Conservation (phyloP, 768 basidiomycete species). For the Boletales sp. region DNA sequence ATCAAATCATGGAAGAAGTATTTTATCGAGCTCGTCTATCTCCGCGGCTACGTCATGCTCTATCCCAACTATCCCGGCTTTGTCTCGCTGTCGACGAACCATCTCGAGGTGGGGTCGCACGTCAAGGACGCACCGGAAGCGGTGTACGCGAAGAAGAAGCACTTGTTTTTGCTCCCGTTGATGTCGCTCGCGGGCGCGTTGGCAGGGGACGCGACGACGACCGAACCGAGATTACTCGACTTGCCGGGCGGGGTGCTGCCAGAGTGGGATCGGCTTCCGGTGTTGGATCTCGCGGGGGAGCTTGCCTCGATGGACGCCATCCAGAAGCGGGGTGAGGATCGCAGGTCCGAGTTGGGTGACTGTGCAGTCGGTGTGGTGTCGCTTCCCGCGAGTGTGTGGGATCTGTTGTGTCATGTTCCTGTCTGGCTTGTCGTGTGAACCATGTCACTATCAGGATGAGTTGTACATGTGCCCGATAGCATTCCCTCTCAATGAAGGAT, state of each 20-base stretch:
- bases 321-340: constrained; percentile 30
- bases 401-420: constrained; percentile 18
- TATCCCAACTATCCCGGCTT: constrained; percentile 80
- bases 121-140: constrained; percentile 54
- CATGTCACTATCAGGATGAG: too few relatives aligned
- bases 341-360: constrained; percentile 33
- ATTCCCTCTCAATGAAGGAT: too few relatives aligned
- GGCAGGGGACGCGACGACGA: constrained; percentile 1
- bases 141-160: constrained; percentile 51
- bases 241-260: constrained; percentile 57
- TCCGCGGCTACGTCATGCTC: constrained; percentile 83
- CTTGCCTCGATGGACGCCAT: constrained; percentile 36
- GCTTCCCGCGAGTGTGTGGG: constrained; percentile 22
- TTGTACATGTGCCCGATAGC: too few relatives aligned
- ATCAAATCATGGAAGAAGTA: constrained; percentile 83
- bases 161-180: constrained; percentile 66
- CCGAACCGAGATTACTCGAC: constrained; percentile 43
- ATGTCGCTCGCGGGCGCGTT: constrained; percentile 41
- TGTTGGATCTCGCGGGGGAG: constrained; percentile 63
- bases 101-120: constrained; percentile 81
- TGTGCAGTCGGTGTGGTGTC: constrained; percentile 21
- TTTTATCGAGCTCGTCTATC: constrained; percentile 81
- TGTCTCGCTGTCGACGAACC: constrained; percentile 83
- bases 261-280: constrained; percentile 51
- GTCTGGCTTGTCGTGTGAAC: constrained; percentile 3